Base-by-base conservation (phyloP, 306 rosid genomes). In the Quercus parvula region DNA sequence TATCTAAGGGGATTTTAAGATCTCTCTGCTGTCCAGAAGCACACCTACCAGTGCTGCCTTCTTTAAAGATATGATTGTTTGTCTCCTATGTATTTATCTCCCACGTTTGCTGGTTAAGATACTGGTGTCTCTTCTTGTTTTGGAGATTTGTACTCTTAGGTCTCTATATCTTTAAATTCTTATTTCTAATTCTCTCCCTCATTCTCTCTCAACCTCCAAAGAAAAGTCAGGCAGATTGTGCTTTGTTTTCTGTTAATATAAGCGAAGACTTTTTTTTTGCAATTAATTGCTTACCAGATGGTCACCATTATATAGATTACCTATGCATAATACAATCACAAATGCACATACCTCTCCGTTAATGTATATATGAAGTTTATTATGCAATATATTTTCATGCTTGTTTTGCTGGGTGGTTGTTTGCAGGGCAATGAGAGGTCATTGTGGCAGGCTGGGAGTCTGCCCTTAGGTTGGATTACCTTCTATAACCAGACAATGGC, bases 391-490 rank as follows among this genome's bases (percentile, higher is more conserved):
- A 5, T 49, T 63, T 63, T 84, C 13, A 77, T 74, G 71, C 33
- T n/a, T 75, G 31, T 63, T 62, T 74, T 46, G 52, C 71, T 79
- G 67, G 77, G 75, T 79, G 73, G 64, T 56, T 71, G 33, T 15
- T 82, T 85, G 82, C 98, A 95, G 99, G 91, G 93, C 86, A 79
- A 71, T 17, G 31, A 88, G 78, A 89, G 86, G 82, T 96, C 94
- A 30, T 81, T 96, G 86, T 91, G 87, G 90, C 80, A 77, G 71
- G 83, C 77, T 18, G 99, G 97, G 79, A 91, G 90, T 81, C 89
- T 91, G 81, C 97, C 98, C 71, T 55, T 96, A 67, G 99, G 97
- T 67, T 96, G 99, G 99, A 78, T 88, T 75, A 92, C 98, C 71
- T 96, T 96, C 84, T 91, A 90, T 80, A 87, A 89, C 85, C 92